Conservation (phyloP, 805 yeast species). For the Trichomonascus vanleenenianus region DNA sequence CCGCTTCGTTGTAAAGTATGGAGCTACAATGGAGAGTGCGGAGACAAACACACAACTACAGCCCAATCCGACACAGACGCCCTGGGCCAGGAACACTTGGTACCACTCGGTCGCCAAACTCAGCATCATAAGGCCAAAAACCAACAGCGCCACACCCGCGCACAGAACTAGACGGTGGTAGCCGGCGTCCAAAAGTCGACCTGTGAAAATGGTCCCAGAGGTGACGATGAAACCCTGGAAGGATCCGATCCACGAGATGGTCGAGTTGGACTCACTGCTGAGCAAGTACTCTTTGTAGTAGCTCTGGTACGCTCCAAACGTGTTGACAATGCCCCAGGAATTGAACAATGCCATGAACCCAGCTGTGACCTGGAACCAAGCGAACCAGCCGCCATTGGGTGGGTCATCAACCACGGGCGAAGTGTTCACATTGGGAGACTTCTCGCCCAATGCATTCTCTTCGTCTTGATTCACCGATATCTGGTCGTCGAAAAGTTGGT, state of each 20-base stretch:
- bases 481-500: too few species aligned
- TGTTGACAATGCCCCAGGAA: constrained; percentile 18
- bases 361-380: constrained; percentile 12
- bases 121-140: constrained; percentile 26
- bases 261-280: constrained; percentile 22
- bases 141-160: constrained; percentile 20
- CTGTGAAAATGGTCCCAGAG: constrained; percentile 21
- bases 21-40: constrained; percentile 36
- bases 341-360: constrained; percentile 16
- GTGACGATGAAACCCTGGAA: constrained; percentile 25
- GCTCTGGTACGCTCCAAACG: constrained; percentile 25
- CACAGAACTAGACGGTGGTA: constrained; percentile 15
- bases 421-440: too few species aligned
- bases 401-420: constrained; percentile 5
- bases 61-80: constrained; percentile 42
- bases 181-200: constrained; percentile 25
- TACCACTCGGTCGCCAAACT: constrained; percentile 33
- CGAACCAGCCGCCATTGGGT: constrained; percentile 14
- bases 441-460: too few species aligned
- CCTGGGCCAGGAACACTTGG: constrained; percentile 47
- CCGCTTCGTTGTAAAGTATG: constrained; percentile 37
- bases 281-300: constrained; percentile 22
- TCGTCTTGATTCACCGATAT: too few species aligned
- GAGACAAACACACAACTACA: constrained; percentile 38
- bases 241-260: constrained; percentile 30